phyloP scores from a whole-genome alignment of 2,329 filamentous ascomycete species.

The Phialophora expanda region DNA sequence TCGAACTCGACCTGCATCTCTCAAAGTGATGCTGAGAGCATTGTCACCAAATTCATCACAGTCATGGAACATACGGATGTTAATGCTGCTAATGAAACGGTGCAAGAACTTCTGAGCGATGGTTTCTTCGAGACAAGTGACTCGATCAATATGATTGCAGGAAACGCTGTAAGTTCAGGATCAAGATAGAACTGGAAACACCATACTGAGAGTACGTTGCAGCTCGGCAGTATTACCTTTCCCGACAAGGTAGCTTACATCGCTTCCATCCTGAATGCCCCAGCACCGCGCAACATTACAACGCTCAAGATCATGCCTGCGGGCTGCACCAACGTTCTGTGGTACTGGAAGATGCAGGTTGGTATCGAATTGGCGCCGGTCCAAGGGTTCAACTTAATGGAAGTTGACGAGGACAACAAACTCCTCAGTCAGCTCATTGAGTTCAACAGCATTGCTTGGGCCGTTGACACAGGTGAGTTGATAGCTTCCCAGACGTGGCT shows the following conservation, averaged over 20 bases:
- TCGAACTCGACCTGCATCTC: constrained; percentile 9
- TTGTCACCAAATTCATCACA: constrained; percentile 25
- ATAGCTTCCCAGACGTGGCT: background rate
- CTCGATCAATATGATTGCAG: constrained; percentile 30
- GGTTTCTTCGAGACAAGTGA: constrained; percentile 23
- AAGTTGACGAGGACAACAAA: constrained; percentile 19
- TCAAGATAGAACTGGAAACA: background rate
- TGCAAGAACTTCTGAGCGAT: constrained; percentile 21
- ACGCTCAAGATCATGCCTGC: constrained; percentile 16
- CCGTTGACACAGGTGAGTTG: constrained; percentile 11
- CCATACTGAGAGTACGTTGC: constrained; percentile 1
- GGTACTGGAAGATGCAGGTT: constrained; percentile 21
- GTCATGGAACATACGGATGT: constrained; percentile 24
- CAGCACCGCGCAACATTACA: constrained; percentile 10
- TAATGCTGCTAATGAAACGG: constrained; percentile 15
- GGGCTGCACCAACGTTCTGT: constrained; percentile 18
- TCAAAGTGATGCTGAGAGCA: constrained; percentile 15
- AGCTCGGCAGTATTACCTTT: constrained; percentile 26
- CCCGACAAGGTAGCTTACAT: constrained; percentile 23
- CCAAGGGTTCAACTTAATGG: constrained; percentile 17
- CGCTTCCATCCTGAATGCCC: constrained; percentile 10
- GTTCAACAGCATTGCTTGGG: constrained; percentile 27
- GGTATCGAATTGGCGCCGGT: constrained; percentile 11
- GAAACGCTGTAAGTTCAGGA: constrained; percentile 20
- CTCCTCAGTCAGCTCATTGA: constrained; percentile 13